Conservation (phyloP, 2,329 filamentous ascomycete species). For the Alternaria metachromatica region DNA sequence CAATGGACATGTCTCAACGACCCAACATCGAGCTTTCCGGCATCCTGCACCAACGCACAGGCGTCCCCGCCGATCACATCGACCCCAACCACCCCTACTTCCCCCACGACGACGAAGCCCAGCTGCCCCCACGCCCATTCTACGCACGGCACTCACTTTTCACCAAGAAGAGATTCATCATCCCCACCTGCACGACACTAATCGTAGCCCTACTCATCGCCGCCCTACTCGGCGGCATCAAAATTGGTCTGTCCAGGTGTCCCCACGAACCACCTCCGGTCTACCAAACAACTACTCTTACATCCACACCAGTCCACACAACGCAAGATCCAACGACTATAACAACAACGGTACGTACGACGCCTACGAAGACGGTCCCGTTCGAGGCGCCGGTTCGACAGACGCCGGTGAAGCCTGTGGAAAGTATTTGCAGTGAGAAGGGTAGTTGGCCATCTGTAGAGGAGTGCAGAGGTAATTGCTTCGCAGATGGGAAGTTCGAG, state of each 20-base stretch:
- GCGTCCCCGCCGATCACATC: constrained; percentile 3
- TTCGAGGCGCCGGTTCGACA: background rate
- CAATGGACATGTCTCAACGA: background rate
- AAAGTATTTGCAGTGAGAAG: background rate
- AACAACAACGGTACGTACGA: background rate
- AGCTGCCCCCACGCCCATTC: background rate
- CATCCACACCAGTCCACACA: background rate
- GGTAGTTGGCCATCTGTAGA: background rate
- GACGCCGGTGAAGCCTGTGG: background rate
- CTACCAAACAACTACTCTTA: background rate
- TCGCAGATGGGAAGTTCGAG: background rate
- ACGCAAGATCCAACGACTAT: background rate
- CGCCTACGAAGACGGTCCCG: background rate
- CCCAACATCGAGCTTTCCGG: background rate
- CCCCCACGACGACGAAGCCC: background rate
- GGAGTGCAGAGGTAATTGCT: background rate
- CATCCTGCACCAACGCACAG: background rate
- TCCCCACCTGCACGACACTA: background rate
- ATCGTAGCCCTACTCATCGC: background rate
- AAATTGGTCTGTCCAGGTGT: background rate
- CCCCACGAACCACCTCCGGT: fast-evolving
- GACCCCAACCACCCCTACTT: constrained; percentile 12
- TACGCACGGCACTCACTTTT: background rate
- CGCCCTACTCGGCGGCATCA: background rate
- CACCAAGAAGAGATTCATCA: background rate